Evolutionary conservation across 2,329 filamentous ascomycete genomes (phyloP).

Genomic region (Pestalotiopsis sp.): DNA sequence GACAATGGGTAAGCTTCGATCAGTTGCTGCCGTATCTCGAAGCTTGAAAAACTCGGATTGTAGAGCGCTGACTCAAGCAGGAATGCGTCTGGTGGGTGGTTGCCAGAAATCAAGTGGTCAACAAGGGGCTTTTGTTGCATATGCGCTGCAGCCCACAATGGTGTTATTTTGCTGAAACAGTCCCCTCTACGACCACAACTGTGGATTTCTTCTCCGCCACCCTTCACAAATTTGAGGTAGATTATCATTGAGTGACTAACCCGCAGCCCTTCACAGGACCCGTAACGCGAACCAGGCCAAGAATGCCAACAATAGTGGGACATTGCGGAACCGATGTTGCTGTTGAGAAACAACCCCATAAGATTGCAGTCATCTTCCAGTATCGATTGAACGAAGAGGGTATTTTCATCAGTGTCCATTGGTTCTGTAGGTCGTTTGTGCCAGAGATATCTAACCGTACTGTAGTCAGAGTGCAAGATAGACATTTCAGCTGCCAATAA

Average conservation of each 20-base stretch:
- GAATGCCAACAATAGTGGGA: not conserved
- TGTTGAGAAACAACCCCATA: not conserved
- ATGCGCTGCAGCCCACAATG: not conserved
- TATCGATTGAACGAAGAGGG: not conserved
- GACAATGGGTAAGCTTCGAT: not conserved
- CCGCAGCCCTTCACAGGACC: too few relatives aligned
- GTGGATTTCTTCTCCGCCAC: not conserved
- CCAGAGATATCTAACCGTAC: too few relatives aligned
- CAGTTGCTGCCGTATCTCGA: not conserved
- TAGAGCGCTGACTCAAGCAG: not conserved
- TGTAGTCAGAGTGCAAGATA: not conserved
- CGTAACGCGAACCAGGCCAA: too few relatives aligned
- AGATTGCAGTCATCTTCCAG: not conserved
- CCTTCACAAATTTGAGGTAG: too few relatives aligned
- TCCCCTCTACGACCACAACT: too few relatives aligned
- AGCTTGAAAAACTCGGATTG: not conserved
- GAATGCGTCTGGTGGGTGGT: not conserved
- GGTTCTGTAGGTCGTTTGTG: not conserved
- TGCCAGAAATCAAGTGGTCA: not conserved
- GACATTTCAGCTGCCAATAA: not conserved
- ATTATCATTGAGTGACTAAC: too few relatives aligned
- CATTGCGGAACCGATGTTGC: not conserved
- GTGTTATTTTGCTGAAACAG: not conserved
- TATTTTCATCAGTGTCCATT: not conserved
- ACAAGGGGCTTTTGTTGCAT: not conserved